Evolutionary conservation across 495 filamentous ascomycete species (phyloP).

Genomic region (Xylaria nigripes): DNA sequence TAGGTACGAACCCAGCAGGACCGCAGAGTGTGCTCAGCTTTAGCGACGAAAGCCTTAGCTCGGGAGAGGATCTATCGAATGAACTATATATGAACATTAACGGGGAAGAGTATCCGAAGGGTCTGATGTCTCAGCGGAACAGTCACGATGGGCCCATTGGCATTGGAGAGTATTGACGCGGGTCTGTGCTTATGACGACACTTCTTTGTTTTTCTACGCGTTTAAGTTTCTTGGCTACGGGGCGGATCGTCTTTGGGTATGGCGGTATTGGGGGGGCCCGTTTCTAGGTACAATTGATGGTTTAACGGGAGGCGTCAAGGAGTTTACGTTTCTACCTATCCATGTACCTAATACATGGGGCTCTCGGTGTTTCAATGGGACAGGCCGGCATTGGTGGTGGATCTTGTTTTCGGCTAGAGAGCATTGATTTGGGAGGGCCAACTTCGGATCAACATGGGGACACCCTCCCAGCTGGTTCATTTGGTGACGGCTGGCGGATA

Average conservation of each 20-base stretch:
- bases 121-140: slow-evolving; percentile 20
- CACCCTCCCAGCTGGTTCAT: too few relatives aligned
- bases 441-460: too few relatives aligned
- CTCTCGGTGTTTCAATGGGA: too few relatives aligned
- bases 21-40: slow-evolving; percentile 66
- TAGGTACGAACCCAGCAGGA: slow-evolving; percentile 31
- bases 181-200: slow-evolving; percentile 29
- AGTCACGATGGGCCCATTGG: slow-evolving; percentile 27
- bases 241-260: neutral
- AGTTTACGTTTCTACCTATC: too few relatives aligned
- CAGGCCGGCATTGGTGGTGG: too few relatives aligned
- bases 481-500: too few relatives aligned
- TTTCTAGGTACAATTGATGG: neutral
- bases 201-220: neutral
- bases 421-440: too few relatives aligned
- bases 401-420: too few relatives aligned
- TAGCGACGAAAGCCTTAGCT: slow-evolving; percentile 67
- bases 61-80: slow-evolving; percentile 38
- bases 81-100: slow-evolving; percentile 30
- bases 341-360: too few relatives aligned
- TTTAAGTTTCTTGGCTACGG: neutral
- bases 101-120: slow-evolving; percentile 27
- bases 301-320: neutral
- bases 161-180: slow-evolving; percentile 38
- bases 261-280: neutral